Evolutionary conservation across 805 yeast genomes (phyloP).

Genomic region (Cyberlindnera japonica): DNA sequence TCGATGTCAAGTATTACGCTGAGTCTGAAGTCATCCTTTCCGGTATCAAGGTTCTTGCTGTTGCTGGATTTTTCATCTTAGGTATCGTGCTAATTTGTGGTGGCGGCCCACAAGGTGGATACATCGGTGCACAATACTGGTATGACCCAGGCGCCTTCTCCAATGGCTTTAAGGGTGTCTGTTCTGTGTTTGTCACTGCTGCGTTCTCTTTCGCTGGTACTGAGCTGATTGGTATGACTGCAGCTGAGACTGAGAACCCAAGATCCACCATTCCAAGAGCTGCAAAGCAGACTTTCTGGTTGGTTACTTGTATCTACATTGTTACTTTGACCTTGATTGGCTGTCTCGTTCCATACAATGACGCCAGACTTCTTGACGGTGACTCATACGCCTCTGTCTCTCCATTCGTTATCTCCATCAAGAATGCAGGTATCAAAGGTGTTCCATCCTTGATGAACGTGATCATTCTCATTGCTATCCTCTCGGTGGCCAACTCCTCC

Average conservation of each 20-base stretch:
- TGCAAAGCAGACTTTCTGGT: constrained; percentile 78
- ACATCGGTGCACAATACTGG: constrained; percentile 50
- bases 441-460: constrained; percentile 65
- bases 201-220: constrained; percentile 75
- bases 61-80: constrained; percentile 44
- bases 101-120: constrained; percentile 48
- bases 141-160: constrained; percentile 51
- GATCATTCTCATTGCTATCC: constrained; percentile 60
- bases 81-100: constrained; percentile 49
- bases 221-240: constrained; percentile 69
- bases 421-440: constrained; percentile 58
- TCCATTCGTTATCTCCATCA: constrained; percentile 74
- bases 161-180: constrained; percentile 59
- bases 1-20: constrained; percentile 51
- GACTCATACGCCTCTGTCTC: constrained; percentile 63
- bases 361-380: constrained; percentile 41
- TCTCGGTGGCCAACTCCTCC: constrained; percentile 73
- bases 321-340: constrained; percentile 53
- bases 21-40: constrained; percentile 52
- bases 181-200: constrained; percentile 40
- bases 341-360: constrained; percentile 66
- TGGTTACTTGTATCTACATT: constrained; percentile 66
- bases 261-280: constrained; percentile 66
- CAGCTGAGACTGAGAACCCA: constrained; percentile 74
- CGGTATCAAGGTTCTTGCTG: constrained; percentile 43